A percentile compares a stretch with the other conserved stretches of the same genome.
These are phyloP conservation scores for Phytopythium sindhum DNA, from an alignment of 352 stramenopile genomes.

Conservation along the genomic window DNA sequence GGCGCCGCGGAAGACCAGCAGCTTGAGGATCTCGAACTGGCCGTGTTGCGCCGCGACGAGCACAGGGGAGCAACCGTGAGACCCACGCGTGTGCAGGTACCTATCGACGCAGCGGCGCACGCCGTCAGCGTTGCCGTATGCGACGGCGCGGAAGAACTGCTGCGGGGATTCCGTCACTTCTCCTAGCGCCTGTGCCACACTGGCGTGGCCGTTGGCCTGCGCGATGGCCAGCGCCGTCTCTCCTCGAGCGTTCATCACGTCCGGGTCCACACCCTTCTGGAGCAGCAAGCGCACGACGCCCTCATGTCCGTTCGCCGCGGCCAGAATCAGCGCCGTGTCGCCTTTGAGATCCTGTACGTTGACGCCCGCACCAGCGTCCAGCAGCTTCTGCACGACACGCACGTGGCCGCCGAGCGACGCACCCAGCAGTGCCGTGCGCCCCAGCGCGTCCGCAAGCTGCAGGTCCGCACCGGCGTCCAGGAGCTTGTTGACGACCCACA, in stretches of 20 bases:
- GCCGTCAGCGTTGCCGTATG: constrained; percentile 1
- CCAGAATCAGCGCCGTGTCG: constrained; percentile 2
- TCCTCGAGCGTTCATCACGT: not conserved
- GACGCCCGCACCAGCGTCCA: constrained; percentile 6
- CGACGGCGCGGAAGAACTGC: constrained; percentile 7
- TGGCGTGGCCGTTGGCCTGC: not conserved
- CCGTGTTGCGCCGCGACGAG: constrained; percentile 5
- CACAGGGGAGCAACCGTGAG: not conserved
- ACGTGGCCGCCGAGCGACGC: not conserved
- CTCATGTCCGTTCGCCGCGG: not conserved
- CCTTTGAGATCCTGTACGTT: not conserved
- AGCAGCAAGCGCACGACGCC: constrained; percentile 6
- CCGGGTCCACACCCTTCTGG: constrained; percentile 1
- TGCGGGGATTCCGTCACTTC: constrained; percentile 10
- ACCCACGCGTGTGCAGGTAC: constrained; percentile 5
- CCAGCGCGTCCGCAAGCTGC: constrained; percentile 1
- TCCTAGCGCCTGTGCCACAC: constrained; percentile 7
- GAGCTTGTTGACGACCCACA: constrained; percentile 12
- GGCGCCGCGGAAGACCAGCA: constrained; percentile 5
- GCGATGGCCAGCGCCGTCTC: constrained; percentile 6
- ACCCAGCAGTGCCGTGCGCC: constrained; percentile 8
- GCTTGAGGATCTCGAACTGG: constrained; percentile 7
- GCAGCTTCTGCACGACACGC: not conserved
- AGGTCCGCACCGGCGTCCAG: constrained; percentile 13
- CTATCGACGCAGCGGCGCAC: constrained; percentile 2